These are phyloP conservation scores for Wallemia hederae DNA, from an alignment of 1,284 basidiomycete genomes.

Conservation along the genomic window DNA sequence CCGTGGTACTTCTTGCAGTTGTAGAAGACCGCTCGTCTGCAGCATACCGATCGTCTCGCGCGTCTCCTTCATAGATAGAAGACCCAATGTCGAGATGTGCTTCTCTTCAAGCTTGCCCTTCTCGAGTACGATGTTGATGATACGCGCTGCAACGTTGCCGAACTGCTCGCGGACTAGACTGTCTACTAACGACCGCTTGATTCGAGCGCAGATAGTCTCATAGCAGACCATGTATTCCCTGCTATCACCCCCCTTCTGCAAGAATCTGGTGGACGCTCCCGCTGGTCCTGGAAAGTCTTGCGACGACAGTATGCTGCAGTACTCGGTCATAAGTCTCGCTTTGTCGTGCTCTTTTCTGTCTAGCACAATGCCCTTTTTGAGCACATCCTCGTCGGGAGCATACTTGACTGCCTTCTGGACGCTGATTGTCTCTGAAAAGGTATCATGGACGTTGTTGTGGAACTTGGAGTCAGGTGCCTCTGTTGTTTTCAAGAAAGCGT, in stretches of 20 bases:
- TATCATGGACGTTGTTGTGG: conserved; percentile 8
- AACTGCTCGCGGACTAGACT: conserved; percentile 53
- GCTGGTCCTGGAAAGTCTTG: conserved; percentile 48
- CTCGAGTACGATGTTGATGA: conserved; percentile 48
- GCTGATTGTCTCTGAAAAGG: conserved; percentile 9
- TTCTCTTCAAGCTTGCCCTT: conserved; percentile 94
- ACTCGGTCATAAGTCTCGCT: conserved; percentile 19
- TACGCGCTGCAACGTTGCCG: conserved; percentile 55
- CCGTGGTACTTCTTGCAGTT: conserved; percentile 67
- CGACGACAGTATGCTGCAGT: conserved; percentile 38
- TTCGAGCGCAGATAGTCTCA: conserved; percentile 35
- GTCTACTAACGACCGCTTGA: conserved; percentile 45
- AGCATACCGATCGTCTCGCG: conserved; percentile 51
- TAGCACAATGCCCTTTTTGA: conserved; percentile 23
- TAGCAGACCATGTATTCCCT: conserved; percentile 41
- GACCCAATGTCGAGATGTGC: conserved; percentile 70
- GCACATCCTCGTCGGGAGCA: conserved; percentile 13
- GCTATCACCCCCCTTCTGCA: conserved; percentile 23
- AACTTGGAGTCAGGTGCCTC: conserved; percentile 27
- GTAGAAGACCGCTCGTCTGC: conserved; percentile 47
- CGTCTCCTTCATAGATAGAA: conserved; percentile 68
- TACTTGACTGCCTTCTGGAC: conserved; percentile 13
- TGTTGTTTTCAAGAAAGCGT: conserved; percentile 36
- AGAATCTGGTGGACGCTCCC: conserved; percentile 22
- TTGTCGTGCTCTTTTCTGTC: background rate